A percentile compares a stretch with the other conserved stretches of the same genome.
Conservation (phyloP, 2,329 filamentous ascomycete genomes). For the Paraphoma chrysanthemicola region DNA sequence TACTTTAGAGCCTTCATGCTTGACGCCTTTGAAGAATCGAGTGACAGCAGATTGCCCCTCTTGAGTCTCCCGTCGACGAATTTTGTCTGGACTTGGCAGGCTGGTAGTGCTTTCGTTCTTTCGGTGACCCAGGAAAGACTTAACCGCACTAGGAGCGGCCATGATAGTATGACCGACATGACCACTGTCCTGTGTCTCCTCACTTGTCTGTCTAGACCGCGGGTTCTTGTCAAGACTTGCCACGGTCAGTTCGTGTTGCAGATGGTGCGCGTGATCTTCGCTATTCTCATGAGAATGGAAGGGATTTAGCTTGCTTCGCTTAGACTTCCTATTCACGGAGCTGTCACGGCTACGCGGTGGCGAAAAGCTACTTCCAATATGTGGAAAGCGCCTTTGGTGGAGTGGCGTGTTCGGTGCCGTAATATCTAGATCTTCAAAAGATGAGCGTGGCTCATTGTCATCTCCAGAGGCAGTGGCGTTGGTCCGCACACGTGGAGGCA, state of each 20-base stretch:
- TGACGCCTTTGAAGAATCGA: slow-evolving; percentile 80
- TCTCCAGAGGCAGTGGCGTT: slow-evolving; percentile 26
- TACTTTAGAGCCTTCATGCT: slow-evolving; percentile 68
- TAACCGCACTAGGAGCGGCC: slow-evolving; percentile 42
- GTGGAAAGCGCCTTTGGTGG: slow-evolving; percentile 36
- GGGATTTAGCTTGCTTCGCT: slow-evolving; percentile 49
- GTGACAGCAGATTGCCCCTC: slow-evolving; percentile 64
- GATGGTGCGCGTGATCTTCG: slow-evolving; percentile 37
- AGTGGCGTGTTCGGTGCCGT: slow-evolving; percentile 49
- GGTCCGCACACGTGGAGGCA: slow-evolving; percentile 26
- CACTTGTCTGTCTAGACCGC: slow-evolving; percentile 37
- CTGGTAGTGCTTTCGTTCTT: slow-evolving; percentile 49
- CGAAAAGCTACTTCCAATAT: slow-evolving; percentile 45
- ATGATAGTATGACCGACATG: slow-evolving; percentile 38
- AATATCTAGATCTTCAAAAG: slow-evolving; percentile 47
- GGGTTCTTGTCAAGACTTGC: slow-evolving; percentile 31
- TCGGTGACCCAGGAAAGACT: slow-evolving; percentile 41
- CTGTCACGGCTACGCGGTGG: slow-evolving; percentile 42
- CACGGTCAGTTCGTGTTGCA: slow-evolving; percentile 24
- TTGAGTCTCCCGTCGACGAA: slow-evolving; percentile 48
- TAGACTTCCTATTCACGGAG: slow-evolving; percentile 43
- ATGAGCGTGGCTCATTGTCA: slow-evolving; percentile 45
- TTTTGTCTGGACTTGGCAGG: slow-evolving; percentile 36
- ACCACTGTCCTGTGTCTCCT: slow-evolving; percentile 39
- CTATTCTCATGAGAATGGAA: slow-evolving; percentile 48